Percentiles rank a stretch among this genome's conserved stretches.
These are phyloP conservation scores for Fusarium domesticum DNA, from an alignment of 2,329 filamentous ascomycete species.

Conservation along the genomic window DNA sequence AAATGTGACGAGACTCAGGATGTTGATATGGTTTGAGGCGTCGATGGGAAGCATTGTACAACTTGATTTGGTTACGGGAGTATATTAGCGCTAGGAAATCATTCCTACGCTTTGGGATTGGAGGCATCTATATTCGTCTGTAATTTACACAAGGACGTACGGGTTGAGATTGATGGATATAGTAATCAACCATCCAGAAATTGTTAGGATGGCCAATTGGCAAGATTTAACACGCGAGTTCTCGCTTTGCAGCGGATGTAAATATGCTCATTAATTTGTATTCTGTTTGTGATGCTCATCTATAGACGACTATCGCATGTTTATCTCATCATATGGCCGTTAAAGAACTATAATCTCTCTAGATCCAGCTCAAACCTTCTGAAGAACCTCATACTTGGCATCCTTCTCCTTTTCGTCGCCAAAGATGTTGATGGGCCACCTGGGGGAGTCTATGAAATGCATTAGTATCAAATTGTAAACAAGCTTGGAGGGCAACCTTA, in stretches of 20 bases:
- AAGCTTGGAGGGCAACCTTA: conserved; percentile 28
- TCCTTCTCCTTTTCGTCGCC: conserved; percentile 50
- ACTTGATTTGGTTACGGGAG: conserved; percentile 23
- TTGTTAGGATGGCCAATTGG: too few species aligned
- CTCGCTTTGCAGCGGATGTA: too few species aligned
- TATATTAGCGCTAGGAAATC: conserved; percentile 21
- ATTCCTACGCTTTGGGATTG: conserved; percentile 1
- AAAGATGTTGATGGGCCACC: conserved; percentile 58
- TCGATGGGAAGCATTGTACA: conserved; percentile 17
- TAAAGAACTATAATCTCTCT: conserved; percentile 20
- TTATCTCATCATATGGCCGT: conserved; percentile 12
- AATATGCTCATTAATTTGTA: conserved; percentile 11
- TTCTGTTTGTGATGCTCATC: neutral
- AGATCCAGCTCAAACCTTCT: conserved; percentile 26
- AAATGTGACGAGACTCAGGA: neutral
- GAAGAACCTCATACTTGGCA: conserved; percentile 47
- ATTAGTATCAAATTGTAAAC: conserved; percentile 7
- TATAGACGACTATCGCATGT: conserved; percentile 6
- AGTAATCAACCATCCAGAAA: too few species aligned
- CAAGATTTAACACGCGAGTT: too few species aligned
- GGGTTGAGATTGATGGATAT: conserved; percentile 1
- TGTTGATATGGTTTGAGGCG: conserved; percentile 3
- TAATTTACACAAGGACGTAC: conserved; percentile 6
- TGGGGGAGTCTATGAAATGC: conserved; percentile 41
- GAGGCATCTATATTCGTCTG: conserved; percentile 2